Conservation (phyloP, 352 stramenopile genomes). For the Blastocystis hominis region DNA sequence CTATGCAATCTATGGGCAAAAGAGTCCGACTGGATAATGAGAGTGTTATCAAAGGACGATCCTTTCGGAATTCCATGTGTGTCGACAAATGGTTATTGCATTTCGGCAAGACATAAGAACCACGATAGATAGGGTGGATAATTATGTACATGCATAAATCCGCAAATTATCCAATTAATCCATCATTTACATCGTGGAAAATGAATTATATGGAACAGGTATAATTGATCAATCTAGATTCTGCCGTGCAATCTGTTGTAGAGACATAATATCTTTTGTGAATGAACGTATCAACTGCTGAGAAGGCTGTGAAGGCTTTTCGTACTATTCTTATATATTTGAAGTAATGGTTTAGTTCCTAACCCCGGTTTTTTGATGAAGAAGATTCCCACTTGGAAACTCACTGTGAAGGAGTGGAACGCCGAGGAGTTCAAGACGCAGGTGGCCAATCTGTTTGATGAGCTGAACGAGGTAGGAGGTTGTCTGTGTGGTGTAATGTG, state of each 20-base stretch:
- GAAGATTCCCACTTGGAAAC: conserved; percentile 54
- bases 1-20: neutral
- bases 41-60: too few relatives aligned
- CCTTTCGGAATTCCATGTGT: neutral
- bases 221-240: conserved; percentile 16
- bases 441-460: conserved; percentile 5
- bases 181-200: neutral
- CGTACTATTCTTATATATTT: neutral
- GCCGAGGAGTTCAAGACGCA: conserved; percentile 46
- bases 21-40: too few relatives aligned
- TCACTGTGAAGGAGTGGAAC: conserved; percentile 38
- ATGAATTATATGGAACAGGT: neutral
- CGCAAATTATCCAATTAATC: neutral
- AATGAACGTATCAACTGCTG: conserved; percentile 44
- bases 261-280: neutral
- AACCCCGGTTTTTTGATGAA: conserved; percentile 38
- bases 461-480: conserved; percentile 28
- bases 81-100: neutral
- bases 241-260: neutral
- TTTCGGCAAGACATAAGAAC: neutral
- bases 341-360: conserved; percentile 32
- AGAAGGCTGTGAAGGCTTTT: conserved; percentile 55
- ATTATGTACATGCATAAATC: too few relatives aligned
- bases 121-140: neutral
- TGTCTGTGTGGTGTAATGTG: neutral